Evolutionary conservation across 75 land plant genomes (phyloP), one percentile per base, ranked within the genome.

Genomic region (Isoetes taiwanensis): DNA sequence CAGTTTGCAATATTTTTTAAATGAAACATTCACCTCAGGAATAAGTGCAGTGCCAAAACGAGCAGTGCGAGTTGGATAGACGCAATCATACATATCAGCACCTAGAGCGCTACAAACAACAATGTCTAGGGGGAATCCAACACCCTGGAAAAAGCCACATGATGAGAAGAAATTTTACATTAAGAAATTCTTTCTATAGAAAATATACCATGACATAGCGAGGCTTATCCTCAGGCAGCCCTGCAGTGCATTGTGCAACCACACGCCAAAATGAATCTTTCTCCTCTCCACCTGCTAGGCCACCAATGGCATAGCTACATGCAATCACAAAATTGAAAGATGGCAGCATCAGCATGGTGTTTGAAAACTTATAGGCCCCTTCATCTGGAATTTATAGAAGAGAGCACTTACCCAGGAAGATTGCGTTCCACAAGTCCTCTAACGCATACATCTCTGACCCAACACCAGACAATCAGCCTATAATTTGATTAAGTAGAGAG

Each of bases 21-120:
- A n/a, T n/a, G n/a, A n/a, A 26, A 32, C 14, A 30, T 71, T 41
- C 20, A 93, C 99, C 99, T 88, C 96, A 34, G 99, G 90, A 27
- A 94, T 71, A 50, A 94, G 90, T 17, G 99, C 99, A 34, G 99
- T 82, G 46, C 99, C 99, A 76, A 94, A 94, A 19, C 99, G 99
- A 58, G 90, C 99, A 63, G 99, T 94, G 12, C 99, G 89, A 1
- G 99, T 94, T 31, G 99, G 99, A 56, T 94, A 94, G 28, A 94
- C 99, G 73, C 99, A 94, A 67, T 94, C 99, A 65, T 94, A 94
- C 99, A 94, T 94, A 60, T 94, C 99, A 32, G 99, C 99, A 66
- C 99, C 99, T 50, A 94, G 80, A 54, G 99, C 99, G 76, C 99
- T 94, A 65, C 99, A 94, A 58, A 94, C 99, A 31, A 94, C 90